Conservation (phyloP, 2,329 filamentous ascomycete species). For the Claviceps sp. region DNA sequence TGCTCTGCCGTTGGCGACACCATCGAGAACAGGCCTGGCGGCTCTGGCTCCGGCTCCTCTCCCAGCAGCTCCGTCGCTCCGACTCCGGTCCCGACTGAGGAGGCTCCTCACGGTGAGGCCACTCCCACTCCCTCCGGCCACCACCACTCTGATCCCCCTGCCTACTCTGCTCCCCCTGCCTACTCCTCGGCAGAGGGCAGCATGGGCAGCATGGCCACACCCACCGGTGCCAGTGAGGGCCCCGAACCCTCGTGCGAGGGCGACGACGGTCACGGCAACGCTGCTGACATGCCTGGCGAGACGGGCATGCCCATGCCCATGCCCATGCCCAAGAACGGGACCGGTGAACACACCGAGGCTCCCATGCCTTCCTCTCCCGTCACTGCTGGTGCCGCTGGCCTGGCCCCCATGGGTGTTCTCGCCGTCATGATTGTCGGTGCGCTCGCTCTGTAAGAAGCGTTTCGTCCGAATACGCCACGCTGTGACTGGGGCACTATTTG, state of each 20-base stretch:
- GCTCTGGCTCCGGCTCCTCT: constrained; percentile 3
- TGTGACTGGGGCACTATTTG: neutral
- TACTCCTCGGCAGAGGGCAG: neutral
- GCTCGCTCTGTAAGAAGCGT: constrained; percentile 22
- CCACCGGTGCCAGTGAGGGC: neutral
- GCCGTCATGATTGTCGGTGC: constrained; percentile 20
- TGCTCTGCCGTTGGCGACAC: constrained; percentile 13
- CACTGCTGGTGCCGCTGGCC: constrained; percentile 17
- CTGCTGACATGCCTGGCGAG: neutral
- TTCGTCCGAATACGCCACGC: neutral
- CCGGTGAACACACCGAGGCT: neutral
- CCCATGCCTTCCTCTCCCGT: constrained; percentile 6
- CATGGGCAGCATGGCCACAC: neutral
- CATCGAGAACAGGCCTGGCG: neutral
- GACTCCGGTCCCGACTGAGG: neutral
- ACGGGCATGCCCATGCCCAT: neutral
- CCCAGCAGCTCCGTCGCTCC: neutral
- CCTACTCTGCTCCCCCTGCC: too few species aligned
- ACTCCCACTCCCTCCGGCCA: neutral
- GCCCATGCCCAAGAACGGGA: constrained; percentile 7
- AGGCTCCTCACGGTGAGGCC: neutral
- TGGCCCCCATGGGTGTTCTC: constrained; percentile 19
- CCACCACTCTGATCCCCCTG: neutral
- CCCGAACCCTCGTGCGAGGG: neutral
- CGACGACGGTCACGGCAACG: neutral